Base-by-base conservation (phyloP, 2,329 filamentous ascomycete species). In the Lecanicillium sp. region DNA sequence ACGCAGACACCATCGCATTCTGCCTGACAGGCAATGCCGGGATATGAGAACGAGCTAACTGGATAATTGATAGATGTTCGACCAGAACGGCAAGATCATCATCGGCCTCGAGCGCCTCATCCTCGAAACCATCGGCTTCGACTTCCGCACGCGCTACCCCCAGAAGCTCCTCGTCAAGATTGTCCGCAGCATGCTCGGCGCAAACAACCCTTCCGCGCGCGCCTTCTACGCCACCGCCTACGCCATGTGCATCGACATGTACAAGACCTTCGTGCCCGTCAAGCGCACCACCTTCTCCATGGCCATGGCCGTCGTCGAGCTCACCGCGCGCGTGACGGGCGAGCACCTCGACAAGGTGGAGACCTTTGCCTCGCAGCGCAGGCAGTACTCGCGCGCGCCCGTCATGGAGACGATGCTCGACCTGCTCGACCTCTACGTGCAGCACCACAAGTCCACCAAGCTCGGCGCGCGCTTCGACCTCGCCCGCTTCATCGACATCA, bases 61-160 rank as follows among this genome's bases (percentile, higher is more conserved):
- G 2, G 19, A 3, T 7, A 2, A 39, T n/a, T 12, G 44, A 3
- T 50, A 93, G 86, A 72, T 86, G 21, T 94, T 97, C 55, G 91
- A 97, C 45, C 73, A 73, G 2, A 81, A 84, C 3, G 86, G 87
- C 12, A 86, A 89, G 55, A 80, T 84, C 50, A 86, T 96, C 54
- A 90, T 96, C 53, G 89, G 88, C 2, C 78, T 97, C 3, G 93
- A 98, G 68, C 81, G 93, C 5, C 79, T 95, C 48, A 94, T 97
- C 67, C 83, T 98, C 44, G 93, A 98, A 67, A 86, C 88, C 2
- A 86, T 90, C 24, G 85, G 87, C 53, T 98, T 98, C 65, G 91
- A 98, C 65, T 97, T 97, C 62, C 83, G 90, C 29, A 90, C 84
- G 50, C 83, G 90, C 30, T 86, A 95, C 59, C 90, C 91, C 1